Base-by-base conservation (phyloP, 805 yeast species). In the Saccharomycopsis vini region DNA sequence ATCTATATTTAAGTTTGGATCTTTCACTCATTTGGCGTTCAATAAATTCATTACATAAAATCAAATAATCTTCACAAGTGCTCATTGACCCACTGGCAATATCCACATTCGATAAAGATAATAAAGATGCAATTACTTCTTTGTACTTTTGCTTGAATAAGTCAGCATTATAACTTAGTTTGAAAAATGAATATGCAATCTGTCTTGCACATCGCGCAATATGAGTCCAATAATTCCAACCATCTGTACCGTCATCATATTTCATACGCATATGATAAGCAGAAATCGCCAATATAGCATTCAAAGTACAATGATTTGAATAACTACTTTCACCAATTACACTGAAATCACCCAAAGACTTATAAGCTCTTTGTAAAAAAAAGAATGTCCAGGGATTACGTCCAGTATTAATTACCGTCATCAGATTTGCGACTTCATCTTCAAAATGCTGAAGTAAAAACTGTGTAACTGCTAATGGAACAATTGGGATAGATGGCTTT, bases 41-140 rank as follows among this genome's bases (percentile, higher is more conserved):
- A 21, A 87, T 80, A 45, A 84, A 79, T 44, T 72, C 73, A 49
- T 85, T 90, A 63, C 95, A 83, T 54, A 87, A 76, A 43, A 77
- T 73, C 43, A 87, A 67, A 62, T 85, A 85, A 46, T 78, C 72
- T 50, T 76, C 77, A 55, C 95, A 85, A 52, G 83, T 92, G 44
- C 82, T 79, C 89, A 84, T 83, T 1, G 90, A 78, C 2, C 95
- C 95, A 86, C 94, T 82, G 13, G 85, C 89, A 41, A 85, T 79
- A 62, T 87, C 95, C 41, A 87, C 83, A 5, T 89, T 79, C 39
- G 81, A 85, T 95, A 86, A 84, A 2, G 92, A 79, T 58, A 87
- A 68, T 19, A 84, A 79, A 1, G 29, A 22, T 16, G 42, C 82
- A 22, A 87, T 59, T 3, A 85, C 83, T 56, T 86, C 95, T 56